A percentile compares a stretch with the other conserved stretches of the same genome.
phyloP scores from a whole-genome alignment of 176 grass and related monocot species.

The Cenchrus purpureus region DNA sequence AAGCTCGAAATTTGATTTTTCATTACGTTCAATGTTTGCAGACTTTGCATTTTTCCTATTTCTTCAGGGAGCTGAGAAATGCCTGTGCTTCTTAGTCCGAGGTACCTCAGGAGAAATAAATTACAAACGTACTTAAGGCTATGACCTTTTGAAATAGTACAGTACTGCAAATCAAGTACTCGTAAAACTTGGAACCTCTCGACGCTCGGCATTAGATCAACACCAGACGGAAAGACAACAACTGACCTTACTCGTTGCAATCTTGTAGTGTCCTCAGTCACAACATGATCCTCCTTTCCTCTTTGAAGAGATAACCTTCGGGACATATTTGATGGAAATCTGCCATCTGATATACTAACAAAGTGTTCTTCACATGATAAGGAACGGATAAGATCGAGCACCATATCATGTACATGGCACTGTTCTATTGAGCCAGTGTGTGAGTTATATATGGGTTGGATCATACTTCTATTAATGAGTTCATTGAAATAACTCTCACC shows the following conservation, averaged over 20 bases:
- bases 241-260: neutral
- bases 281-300: too few relatives aligned
- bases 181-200: neutral
- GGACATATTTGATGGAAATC: too few relatives aligned
- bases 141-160: neutral
- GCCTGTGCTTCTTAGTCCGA: accelerated
- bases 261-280: too few relatives aligned
- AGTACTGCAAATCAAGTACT: neutral
- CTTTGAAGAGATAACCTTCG: constrained; percentile 1
- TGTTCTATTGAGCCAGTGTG: accelerated
- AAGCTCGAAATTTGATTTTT: neutral
- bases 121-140: neutral
- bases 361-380: constrained; percentile 20
- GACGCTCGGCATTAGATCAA: neutral
- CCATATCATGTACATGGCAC: constrained; percentile 11
- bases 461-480: neutral
- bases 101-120: neutral
- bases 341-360: neutral
- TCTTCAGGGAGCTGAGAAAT: neutral
- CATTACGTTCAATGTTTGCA: neutral
- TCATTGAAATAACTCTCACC: too few relatives aligned
- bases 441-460: neutral
- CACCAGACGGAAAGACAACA: neutral
- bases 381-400: neutral
- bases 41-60: neutral